Evolutionary conservation across 2,329 filamentous ascomycete genomes (phyloP).

Genomic region (Blastomyces emzantsi): DNA sequence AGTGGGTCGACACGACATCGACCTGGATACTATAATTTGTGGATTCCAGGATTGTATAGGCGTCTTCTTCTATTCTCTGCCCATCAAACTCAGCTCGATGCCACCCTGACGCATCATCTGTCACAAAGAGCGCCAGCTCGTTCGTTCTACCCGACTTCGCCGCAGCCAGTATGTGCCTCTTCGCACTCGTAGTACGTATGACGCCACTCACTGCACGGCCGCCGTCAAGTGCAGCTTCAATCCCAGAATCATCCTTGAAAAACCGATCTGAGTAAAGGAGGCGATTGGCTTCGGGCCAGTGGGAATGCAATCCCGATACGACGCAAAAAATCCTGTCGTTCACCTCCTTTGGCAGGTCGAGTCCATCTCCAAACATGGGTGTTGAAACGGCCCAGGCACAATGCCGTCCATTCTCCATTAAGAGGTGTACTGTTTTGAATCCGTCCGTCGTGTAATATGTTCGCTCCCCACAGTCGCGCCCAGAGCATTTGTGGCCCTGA

Average conservation of each 20-base stretch:
- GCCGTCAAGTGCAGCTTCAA: constrained; percentile 68
- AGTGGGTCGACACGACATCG: constrained; percentile 65
- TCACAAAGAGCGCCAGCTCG: constrained; percentile 87
- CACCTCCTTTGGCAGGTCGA: constrained; percentile 55
- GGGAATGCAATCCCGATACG: constrained; percentile 60
- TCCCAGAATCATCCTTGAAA: constrained; percentile 51
- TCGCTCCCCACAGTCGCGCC: constrained; percentile 54
- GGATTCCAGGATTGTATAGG: constrained; percentile 89
- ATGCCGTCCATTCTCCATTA: constrained; percentile 60
- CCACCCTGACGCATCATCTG: constrained; percentile 75
- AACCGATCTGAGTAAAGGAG: constrained; percentile 75
- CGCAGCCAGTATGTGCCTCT: constrained; percentile 78
- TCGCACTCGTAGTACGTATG: constrained; percentile 71
- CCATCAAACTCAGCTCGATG: constrained; percentile 83
- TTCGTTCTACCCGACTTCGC: constrained; percentile 69
- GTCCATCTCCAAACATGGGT: constrained; percentile 49
- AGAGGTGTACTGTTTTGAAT: constrained; percentile 59
- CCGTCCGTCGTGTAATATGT: constrained; percentile 73
- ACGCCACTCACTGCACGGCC: constrained; percentile 68
- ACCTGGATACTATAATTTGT: constrained; percentile 98
- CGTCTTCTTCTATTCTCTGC: constrained; percentile 73
- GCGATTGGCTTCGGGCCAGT: constrained; percentile 63
- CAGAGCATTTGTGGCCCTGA: constrained; percentile 61
- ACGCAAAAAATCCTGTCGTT: constrained; percentile 71
- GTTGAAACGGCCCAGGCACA: constrained; percentile 85